Base-by-base conservation (phyloP, 2,329 filamentous ascomycete species). In the Curvularia eragrostidis region DNA sequence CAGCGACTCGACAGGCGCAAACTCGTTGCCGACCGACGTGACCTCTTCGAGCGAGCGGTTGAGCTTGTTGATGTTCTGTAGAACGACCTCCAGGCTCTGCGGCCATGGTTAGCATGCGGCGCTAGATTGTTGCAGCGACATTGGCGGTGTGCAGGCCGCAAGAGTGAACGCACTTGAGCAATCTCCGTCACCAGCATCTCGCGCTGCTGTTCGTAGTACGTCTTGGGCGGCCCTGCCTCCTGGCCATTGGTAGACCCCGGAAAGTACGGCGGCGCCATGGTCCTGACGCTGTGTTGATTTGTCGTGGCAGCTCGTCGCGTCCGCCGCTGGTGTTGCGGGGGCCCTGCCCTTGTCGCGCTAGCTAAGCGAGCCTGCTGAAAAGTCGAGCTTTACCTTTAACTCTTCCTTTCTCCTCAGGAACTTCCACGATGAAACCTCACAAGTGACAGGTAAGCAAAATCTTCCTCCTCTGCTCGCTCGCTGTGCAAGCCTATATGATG, bases 51-150 rank as follows among this genome's bases (percentile, higher is more conserved):
- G 82, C 38, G 90, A 94, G 32, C 94, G 88, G 76, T 98, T 99
- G 58, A 99, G 81, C 69, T 93, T 93, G 80, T 98, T 99, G 77
- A 98, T 92, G 72, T 97, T 97, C 69, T 93, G 91, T 9, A 99
- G 88, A 58, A 97, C 93, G 70, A 95, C 89, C 71, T 98, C 95
- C 74, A 99, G 82, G 60, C 83, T 84, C 85, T 87, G 51, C n/a
- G 23, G 12, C 44, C 26, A 18, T 48, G 24, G 44, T 24, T 46
- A 43, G 10, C 3, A 57, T 18, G 18, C 26, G 10, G 30, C 24
- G 26, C 28, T 34, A 53, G 52, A 49, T 38, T 36, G 58, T 52
- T n/a, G 34, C 23, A 52, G 48, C 52, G 86, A 77, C 82, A 13
- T 43, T 43, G 10, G 41, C 21, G 48, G 48, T 52, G 42, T 26